Evolutionary conservation across 495 filamentous ascomycete genomes (phyloP).

Genomic region (Xylaria intraflava): DNA sequence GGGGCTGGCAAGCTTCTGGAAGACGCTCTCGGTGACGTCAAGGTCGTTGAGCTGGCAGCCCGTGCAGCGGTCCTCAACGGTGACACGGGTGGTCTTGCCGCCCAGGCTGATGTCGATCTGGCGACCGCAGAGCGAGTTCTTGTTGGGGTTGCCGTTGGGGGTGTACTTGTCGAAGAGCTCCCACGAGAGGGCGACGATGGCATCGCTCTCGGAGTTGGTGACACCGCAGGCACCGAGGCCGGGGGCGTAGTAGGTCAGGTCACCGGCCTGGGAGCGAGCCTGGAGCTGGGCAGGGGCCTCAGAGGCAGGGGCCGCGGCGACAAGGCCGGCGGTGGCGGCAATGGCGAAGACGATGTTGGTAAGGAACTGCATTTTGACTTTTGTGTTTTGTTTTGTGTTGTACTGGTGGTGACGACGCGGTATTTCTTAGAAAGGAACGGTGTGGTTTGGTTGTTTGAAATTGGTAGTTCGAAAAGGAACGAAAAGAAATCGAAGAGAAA

Average conservation of each 20-base stretch:
- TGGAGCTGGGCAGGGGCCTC: not conserved
- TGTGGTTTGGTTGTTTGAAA: not conserved
- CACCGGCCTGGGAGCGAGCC: constrained; percentile 18
- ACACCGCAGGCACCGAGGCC: constrained; percentile 40
- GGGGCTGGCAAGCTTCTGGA: constrained; percentile 31
- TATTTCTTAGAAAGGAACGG: not conserved
- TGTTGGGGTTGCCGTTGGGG: constrained; percentile 32
- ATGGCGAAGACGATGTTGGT: constrained; percentile 16
- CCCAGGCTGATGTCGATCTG: constrained; percentile 14
- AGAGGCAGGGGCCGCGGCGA: constrained; percentile 20
- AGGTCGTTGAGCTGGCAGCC: constrained; percentile 16
- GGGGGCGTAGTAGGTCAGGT: constrained; percentile 37
- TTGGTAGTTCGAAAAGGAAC: not conserved
- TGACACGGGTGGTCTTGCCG: constrained; percentile 17
- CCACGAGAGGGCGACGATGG: constrained; percentile 33
- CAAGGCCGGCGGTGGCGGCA: constrained; percentile 23
- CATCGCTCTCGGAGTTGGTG: constrained; percentile 30
- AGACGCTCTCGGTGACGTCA: constrained; percentile 57
- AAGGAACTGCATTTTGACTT: constrained; percentile 8
- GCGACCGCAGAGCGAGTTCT: constrained; percentile 22
- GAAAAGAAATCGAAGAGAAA: constrained; percentile 4
- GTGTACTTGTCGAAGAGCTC: constrained; percentile 48
- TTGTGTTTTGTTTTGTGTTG: not conserved
- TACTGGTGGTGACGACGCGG: not conserved
- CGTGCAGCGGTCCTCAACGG: constrained; percentile 24